Base-by-base conservation (phyloP, 192 early-diverging fungal genomes). In the Cladochytrium replicatum region DNA sequence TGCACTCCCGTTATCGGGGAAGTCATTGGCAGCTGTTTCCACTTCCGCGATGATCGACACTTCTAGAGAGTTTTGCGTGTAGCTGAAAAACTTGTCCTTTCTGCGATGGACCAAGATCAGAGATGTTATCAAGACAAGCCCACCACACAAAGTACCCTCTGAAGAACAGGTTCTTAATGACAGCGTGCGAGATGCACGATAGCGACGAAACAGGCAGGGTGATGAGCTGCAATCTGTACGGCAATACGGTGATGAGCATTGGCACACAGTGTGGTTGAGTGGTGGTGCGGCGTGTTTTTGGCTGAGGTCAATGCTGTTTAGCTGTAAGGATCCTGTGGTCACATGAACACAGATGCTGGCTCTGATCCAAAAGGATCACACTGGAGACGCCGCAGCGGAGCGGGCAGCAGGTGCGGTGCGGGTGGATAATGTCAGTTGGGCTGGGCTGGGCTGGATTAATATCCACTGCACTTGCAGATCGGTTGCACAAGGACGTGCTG, bases 1-100 rank as follows among this genome's bases (percentile, higher is more conserved):
- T 1, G 41, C 19, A 61, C 46, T n/a, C 26, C 43, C 13, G 19
- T 45, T 25, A 40, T 26, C 27, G 43, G 63, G 37, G 50, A 83
- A 84, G 32, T 83, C 76, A 4, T 67, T 52, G 23, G 66, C 59
- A 47, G 81, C 75, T 1, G 69, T 61, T 7, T 70, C 66, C 3
- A 69, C 54, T 32, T 77, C 72, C 2, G 78, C 78, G 11, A 85
- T 64, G 44, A 85, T 74, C 29, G 77, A 78, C 0, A 85, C 63
- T 31, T 85, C 82, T 39, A 77, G 65, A 6, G 78, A 64, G 60
- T 83, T 85, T 46, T 85, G 78, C 2, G 82, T 83, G 52, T 72
- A 74, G 17, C 66, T 71, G 43, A 85, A 85, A 40, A 85, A 77
- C n/a, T 60, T 60, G 24, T 66, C 65, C 40, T 56, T 32, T 46